These are phyloP conservation scores for Trichoderma sp. DNA, from an alignment of 2,329 filamentous ascomycete species.

Conservation along the genomic window DNA sequence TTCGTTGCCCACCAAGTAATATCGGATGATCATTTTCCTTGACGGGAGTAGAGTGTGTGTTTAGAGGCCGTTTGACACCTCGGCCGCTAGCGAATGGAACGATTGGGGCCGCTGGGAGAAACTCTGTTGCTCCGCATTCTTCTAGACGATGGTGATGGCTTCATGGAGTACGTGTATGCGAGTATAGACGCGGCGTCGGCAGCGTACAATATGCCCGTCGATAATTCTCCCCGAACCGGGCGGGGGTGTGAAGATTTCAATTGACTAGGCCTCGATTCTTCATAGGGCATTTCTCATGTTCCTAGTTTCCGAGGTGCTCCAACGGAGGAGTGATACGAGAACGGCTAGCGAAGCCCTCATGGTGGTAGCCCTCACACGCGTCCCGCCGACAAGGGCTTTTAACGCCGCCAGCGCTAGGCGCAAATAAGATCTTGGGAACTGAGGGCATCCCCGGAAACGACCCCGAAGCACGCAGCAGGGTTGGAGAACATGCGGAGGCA, in stretches of 20 bases:
- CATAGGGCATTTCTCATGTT: not conserved
- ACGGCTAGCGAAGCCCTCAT: slow-evolving; percentile 4
- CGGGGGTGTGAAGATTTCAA: not conserved
- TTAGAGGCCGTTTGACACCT: not conserved
- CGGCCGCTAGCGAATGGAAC: not conserved
- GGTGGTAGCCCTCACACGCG: not conserved
- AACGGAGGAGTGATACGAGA: slow-evolving; percentile 7
- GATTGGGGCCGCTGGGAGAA: not conserved
- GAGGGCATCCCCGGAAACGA: slow-evolving; percentile 1
- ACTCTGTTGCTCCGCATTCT: not conserved
- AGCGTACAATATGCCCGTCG: not conserved
- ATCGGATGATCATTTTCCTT: slow-evolving; percentile 11
- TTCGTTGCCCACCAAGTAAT: not conserved
- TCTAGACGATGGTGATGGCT: not conserved
- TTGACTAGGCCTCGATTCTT: not conserved
- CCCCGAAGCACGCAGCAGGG: not conserved
- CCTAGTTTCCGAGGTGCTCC: not conserved
- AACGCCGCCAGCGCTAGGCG: slow-evolving; percentile 1
- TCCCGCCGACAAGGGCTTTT: not conserved
- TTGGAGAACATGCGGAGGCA: not conserved
- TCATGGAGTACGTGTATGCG: not conserved
- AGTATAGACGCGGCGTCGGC: not conserved
- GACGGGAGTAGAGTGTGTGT: not conserved
- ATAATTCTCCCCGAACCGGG: not conserved
- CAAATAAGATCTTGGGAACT: slow-evolving; percentile 1